Base-by-base conservation (phyloP, 108 stramenopile species). In the Conticribra weissflogii region DNA sequence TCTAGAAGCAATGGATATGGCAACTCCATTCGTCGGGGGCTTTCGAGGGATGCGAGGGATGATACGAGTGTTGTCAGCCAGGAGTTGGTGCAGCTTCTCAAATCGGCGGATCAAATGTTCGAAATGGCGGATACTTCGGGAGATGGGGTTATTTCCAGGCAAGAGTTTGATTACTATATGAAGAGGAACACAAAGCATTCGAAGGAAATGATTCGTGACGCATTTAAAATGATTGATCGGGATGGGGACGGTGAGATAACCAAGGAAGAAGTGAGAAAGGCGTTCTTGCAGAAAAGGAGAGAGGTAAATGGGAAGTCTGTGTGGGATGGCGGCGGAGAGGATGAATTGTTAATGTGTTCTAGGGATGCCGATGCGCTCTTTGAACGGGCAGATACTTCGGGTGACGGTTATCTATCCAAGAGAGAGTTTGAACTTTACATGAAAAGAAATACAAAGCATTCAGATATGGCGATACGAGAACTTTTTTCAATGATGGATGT, bases 171-270 rank as follows among this genome's bases (percentile, higher is more conserved):
- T 29, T 67, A 31, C 55, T 67, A 67, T n/a, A 67, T 67, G 66
- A 67, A 24, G 53, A 67, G 36, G 24, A 31, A 67, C 28, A 67
- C 66, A 24, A 54, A 67, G 21, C 66, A 67, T 19, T 24, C 24
- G 30, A 36, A 22, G 9, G 66, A 54, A 25, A 54, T 55, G 66
- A 67, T 70, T 0, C 31, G 47, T 48, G 46, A 70, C 18, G 31
- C 33, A 14, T 62, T 70, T 59, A n/a, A 22, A 2, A 22, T 22
- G 60, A 49, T 85, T 17, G 85, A 80, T 56, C 41, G 32, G 5
- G 67, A 83, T 69, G 62, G 71, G 17, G 75, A 85, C 41, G 85
- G 85, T 0, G 29, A 69, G 1, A 48, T 85, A 7, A 54, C 66
- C 24, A 67, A 33, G 36, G 66, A 67, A 30, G 66, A 67, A 67